phyloP scores from a whole-genome alignment of 2,329 filamentous ascomycete species.

The Diaporthe velutina region DNA sequence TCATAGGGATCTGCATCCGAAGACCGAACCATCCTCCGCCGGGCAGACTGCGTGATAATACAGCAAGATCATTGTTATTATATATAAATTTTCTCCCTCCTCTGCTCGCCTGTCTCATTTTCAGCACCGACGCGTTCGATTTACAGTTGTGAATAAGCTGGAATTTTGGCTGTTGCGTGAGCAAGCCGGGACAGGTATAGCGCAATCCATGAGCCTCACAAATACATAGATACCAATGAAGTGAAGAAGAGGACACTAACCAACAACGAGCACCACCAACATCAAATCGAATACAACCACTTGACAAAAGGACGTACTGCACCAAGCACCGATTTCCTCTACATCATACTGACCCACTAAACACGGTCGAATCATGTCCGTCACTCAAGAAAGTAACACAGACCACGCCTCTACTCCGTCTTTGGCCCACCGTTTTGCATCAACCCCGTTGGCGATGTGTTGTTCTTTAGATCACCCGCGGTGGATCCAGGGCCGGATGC shows the following conservation, averaged over 20 bases:
- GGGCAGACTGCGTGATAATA: not conserved
- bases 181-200: constrained; percentile 35
- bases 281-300: not conserved
- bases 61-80: not conserved
- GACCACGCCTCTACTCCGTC: constrained; percentile 20
- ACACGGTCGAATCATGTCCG: not conserved
- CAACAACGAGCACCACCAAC: not conserved
- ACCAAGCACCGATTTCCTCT: not conserved
- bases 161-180: constrained; percentile 23
- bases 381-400: not conserved
- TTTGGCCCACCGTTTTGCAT: constrained; percentile 39
- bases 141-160: not conserved
- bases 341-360: not conserved
- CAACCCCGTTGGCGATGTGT: constrained; percentile 56
- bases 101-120: not conserved
- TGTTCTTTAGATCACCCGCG: constrained; percentile 65
- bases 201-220: constrained; percentile 15
- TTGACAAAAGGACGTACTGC: constrained; percentile 16
- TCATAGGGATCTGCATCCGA: not conserved
- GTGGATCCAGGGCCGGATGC: constrained; percentile 57
- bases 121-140: not conserved
- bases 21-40: not conserved
- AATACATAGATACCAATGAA: constrained; percentile 19
- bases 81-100: not conserved
- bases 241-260: not conserved